phyloP scores from a whole-genome alignment of 805 yeast species.

The Schwanniomyces polymorphus region DNA sequence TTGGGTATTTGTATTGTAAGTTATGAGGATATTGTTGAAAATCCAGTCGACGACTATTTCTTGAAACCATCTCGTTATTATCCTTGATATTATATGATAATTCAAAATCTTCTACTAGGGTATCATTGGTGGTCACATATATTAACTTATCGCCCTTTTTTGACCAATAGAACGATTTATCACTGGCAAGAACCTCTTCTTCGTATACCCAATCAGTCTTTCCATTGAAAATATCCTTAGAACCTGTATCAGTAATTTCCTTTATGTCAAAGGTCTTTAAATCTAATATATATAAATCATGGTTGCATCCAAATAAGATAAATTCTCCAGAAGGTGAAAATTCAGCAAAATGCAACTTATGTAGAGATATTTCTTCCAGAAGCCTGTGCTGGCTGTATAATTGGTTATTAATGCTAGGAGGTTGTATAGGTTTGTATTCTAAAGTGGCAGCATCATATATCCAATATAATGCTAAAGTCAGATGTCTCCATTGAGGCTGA shows the following conservation, averaged over 20 bases:
- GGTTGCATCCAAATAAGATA: conserved; percentile 55
- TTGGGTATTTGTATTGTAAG: conserved; percentile 61
- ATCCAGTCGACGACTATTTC: conserved; percentile 8
- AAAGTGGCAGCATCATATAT: conserved; percentile 24
- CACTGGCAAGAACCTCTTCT: conserved; percentile 66
- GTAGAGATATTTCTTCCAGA: conserved; percentile 11
- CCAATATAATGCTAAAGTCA: conserved; percentile 39
- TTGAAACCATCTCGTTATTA: conserved; percentile 12
- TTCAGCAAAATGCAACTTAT: conserved; percentile 49
- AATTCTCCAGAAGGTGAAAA: conserved; percentile 64
- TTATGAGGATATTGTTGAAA: conserved; percentile 48
- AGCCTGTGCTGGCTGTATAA: conserved; percentile 6
- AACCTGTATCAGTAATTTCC: conserved; percentile 54
- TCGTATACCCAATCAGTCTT: conserved; percentile 84
- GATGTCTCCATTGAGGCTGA: conserved; percentile 43
- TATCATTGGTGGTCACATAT: conserved; percentile 58
- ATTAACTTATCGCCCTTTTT: conserved; percentile 58
- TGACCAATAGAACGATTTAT: conserved; percentile 73
- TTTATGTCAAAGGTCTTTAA: conserved; percentile 18
- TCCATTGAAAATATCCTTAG: conserved; percentile 56
- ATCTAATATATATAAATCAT: conserved; percentile 53
- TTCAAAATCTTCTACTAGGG: conserved; percentile 51
- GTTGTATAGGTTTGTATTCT: conserved; percentile 34
- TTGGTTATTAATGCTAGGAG: conserved; percentile 13
- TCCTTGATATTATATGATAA: conserved; percentile 51